phyloP scores from a whole-genome alignment of 345 rosid species.

The Odontarrhena argentea region DNA sequence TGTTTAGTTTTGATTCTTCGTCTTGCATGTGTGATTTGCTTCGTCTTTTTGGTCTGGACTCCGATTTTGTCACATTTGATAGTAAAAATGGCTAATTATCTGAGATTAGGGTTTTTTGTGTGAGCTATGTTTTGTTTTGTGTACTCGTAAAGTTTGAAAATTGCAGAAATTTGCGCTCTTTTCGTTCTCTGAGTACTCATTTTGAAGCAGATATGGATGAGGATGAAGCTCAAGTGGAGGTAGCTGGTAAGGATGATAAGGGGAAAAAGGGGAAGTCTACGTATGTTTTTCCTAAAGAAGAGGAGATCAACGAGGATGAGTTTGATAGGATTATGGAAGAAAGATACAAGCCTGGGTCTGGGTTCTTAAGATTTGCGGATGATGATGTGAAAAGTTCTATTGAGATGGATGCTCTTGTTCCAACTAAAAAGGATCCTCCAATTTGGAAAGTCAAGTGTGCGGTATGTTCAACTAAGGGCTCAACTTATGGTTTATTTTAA shows the following conservation, averaged over 20 bases:
- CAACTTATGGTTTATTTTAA: background rate
- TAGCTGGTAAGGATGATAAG: slow-evolving; percentile 47
- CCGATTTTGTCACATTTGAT: slow-evolving; percentile 6
- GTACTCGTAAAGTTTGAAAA: background rate
- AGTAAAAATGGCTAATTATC: background rate
- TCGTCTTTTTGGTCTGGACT: background rate
- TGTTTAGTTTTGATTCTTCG: slow-evolving; percentile 1
- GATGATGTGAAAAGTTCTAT: slow-evolving; percentile 58
- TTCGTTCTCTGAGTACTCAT: slow-evolving; percentile 15
- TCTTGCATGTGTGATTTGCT: slow-evolving; percentile 30
- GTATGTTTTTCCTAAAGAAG: slow-evolving; percentile 72
- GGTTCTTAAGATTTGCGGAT: slow-evolving; percentile 55
- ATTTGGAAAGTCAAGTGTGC: slow-evolving; percentile 93
- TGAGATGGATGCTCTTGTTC: slow-evolving; percentile 56
- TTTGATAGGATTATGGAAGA: slow-evolving; percentile 87
- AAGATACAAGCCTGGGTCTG: slow-evolving; percentile 59
- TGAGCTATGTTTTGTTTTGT: slow-evolving; percentile 2
- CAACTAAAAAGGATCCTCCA: slow-evolving; percentile 61
- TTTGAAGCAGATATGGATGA: slow-evolving; percentile 52
- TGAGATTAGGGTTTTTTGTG: slow-evolving; percentile 31
- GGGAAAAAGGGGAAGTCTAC: slow-evolving; percentile 46
- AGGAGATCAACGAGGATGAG: slow-evolving; percentile 72
- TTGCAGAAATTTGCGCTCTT: background rate
- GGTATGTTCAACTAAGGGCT: slow-evolving; percentile 47
- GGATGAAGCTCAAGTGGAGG: slow-evolving; percentile 50